Percentiles rank a stretch among this genome's conserved stretches.
Conservation (phyloP, 2,329 filamentous ascomycete species). For the Aspergillus unguis region DNA sequence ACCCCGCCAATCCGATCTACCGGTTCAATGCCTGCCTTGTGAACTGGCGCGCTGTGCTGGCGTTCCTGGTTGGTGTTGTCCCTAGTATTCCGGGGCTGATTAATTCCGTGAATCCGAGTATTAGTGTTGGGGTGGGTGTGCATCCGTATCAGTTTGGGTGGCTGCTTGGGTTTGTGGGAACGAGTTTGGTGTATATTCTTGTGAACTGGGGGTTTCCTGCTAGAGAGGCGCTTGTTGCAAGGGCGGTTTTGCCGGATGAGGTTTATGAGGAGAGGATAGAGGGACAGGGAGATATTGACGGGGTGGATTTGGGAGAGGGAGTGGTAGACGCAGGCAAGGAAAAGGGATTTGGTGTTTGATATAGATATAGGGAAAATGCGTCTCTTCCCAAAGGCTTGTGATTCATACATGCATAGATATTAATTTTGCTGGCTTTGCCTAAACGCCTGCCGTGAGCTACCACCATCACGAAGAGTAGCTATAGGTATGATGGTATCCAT, state of each 20-base stretch:
- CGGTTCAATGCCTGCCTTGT: constrained; percentile 50
- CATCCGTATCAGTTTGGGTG: constrained; percentile 65
- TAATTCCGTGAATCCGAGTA: constrained; percentile 37
- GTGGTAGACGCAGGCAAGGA: constrained; percentile 9
- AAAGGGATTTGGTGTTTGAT: constrained; percentile 3
- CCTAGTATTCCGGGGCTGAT: constrained; percentile 58
- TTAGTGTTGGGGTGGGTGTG: constrained; percentile 46
- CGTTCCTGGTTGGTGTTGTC: constrained; percentile 56
- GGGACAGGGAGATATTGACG: constrained; percentile 6
- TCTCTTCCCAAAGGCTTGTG: not conserved
- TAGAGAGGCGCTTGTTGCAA: constrained; percentile 47
- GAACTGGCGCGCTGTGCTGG: constrained; percentile 59
- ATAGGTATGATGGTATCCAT: not conserved
- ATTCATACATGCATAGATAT: not conserved
- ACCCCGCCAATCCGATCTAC: constrained; percentile 46
- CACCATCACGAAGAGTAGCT: too few relatives aligned
- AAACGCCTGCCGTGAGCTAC: too few relatives aligned
- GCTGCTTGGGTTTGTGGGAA: constrained; percentile 59
- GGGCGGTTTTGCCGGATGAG: constrained; percentile 37
- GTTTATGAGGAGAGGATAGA: constrained; percentile 28
- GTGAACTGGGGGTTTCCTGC: constrained; percentile 51
- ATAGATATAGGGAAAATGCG: too few relatives aligned
- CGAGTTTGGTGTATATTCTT: constrained; percentile 54
- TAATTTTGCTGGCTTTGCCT: too few relatives aligned
- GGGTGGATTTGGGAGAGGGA: not conserved